A percentile compares a stretch with the other conserved stretches of the same genome.
Evolutionary conservation across 306 rosid genomes (phyloP).

Genomic region (Prosopis cineraria): DNA sequence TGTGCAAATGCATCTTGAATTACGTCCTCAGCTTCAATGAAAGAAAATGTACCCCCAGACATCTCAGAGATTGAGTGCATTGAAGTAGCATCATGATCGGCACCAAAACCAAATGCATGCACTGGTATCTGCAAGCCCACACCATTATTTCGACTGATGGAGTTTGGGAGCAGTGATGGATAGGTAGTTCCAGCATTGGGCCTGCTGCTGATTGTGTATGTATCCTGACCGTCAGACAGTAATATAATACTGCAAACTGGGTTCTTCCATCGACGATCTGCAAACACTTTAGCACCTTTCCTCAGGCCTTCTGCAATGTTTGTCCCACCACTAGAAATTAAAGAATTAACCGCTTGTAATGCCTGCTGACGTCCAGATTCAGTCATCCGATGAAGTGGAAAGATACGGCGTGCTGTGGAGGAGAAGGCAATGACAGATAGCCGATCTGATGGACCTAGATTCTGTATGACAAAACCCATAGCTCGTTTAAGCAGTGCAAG

Average conservation of each 20-base stretch:
- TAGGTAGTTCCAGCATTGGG: slow-evolving; percentile 48
- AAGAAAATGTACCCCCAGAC: slow-evolving; percentile 95
- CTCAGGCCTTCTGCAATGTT: slow-evolving; percentile 89
- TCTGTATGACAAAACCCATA: slow-evolving; percentile 96
- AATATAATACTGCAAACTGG: slow-evolving; percentile 87
- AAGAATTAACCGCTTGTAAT: slow-evolving; percentile 79
- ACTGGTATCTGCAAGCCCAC: slow-evolving; percentile 78
- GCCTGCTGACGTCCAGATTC: slow-evolving; percentile 84
- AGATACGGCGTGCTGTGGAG: slow-evolving; percentile 91
- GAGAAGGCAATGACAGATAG: slow-evolving; percentile 90
- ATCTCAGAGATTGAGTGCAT: slow-evolving; percentile 89
- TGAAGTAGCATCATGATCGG: slow-evolving; percentile 84
- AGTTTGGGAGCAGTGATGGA: slow-evolving; percentile 74
- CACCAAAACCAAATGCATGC: slow-evolving; percentile 90
- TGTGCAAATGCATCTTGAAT: slow-evolving; percentile 99
- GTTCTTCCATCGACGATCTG: slow-evolving; percentile 73
- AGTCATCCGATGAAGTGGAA: slow-evolving; percentile 87
- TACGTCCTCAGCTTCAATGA: slow-evolving; percentile 86
- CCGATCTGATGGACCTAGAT: slow-evolving; percentile 90
- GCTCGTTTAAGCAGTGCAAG: slow-evolving; percentile 93
- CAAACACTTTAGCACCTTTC: slow-evolving; percentile 86
- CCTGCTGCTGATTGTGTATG: slow-evolving; percentile 65
- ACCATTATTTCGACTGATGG: slow-evolving; percentile 58
- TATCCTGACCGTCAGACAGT: slow-evolving; percentile 94
- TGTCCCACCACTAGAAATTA: slow-evolving; percentile 86